These are phyloP conservation scores for Lactarius psammicola DNA, from an alignment of 768 basidiomycete genomes.

Conservation along the genomic window DNA sequence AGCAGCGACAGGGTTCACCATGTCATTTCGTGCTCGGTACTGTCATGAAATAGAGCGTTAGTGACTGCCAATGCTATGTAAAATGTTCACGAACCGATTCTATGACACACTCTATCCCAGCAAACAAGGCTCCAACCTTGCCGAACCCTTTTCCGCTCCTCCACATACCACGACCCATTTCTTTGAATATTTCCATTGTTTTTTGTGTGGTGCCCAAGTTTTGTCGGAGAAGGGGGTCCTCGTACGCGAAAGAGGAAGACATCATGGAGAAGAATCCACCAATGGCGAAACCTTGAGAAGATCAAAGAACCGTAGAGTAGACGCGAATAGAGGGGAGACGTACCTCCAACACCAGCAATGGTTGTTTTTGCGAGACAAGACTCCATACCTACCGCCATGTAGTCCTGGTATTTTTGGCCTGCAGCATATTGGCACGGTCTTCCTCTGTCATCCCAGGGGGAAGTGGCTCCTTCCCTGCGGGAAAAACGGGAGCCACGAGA, in stretches of 20 bases:
- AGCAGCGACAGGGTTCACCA: slow-evolving; percentile 83
- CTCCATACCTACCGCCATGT: slow-evolving; percentile 72
- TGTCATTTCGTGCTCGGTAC: slow-evolving; percentile 97
- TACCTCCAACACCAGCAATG: slow-evolving; percentile 81
- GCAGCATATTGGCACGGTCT: slow-evolving; percentile 62
- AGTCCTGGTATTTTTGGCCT: slow-evolving; percentile 78
- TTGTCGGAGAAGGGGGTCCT: slow-evolving; percentile 81
- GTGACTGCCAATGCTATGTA: background rate
- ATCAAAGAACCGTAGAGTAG: slow-evolving; percentile 7
- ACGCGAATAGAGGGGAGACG: slow-evolving; percentile 33
- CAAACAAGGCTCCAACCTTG: slow-evolving; percentile 90
- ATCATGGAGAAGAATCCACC: slow-evolving; percentile 97
- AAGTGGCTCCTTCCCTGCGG: slow-evolving; percentile 83
- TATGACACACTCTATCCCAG: slow-evolving; percentile 94
- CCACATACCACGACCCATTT: slow-evolving; percentile 95
- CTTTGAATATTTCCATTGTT: slow-evolving; percentile 80
- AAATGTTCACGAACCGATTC: slow-evolving; percentile 69
- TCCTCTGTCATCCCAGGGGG: slow-evolving; percentile 82
- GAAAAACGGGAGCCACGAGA: slow-evolving; percentile 68
- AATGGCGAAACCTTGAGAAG: slow-evolving; percentile 71
- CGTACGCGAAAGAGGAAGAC: slow-evolving; percentile 93
- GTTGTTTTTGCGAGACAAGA: slow-evolving; percentile 83
- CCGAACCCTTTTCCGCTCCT: slow-evolving; percentile 87
- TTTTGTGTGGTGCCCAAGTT: slow-evolving; percentile 69
- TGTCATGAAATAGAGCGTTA: slow-evolving; percentile 34